Percentiles rank a stretch among this genome's conserved stretches.
phyloP scores from a whole-genome alignment of 129 eudicot species.

The Mikania micrantha region DNA sequence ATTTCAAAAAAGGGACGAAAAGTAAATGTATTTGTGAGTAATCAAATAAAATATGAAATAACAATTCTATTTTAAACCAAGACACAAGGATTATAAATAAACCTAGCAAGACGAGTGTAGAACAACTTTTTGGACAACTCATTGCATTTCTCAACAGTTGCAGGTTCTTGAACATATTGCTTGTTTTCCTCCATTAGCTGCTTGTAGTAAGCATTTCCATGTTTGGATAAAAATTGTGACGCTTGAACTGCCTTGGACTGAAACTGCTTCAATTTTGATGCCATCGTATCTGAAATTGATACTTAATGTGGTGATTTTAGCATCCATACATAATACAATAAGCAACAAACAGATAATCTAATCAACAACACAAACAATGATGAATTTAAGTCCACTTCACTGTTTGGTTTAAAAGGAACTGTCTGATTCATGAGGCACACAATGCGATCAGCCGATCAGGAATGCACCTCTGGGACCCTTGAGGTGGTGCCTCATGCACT shows the following conservation, averaged over 20 bases:
- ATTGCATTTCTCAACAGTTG: conserved; percentile 70
- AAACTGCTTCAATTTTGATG: conserved; percentile 62
- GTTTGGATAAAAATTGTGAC: conserved; percentile 44
- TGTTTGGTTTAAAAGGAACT: too few relatives aligned
- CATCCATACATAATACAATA: conserved; percentile 10
- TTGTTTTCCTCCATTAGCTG: conserved; percentile 70
- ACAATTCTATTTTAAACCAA: neutral
- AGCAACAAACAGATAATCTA: neutral
- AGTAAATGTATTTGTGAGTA: neutral
- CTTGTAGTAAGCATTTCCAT: conserved; percentile 67
- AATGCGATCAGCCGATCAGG: too few relatives aligned
- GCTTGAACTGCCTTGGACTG: conserved; percentile 66
- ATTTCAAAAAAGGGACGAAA: neutral
- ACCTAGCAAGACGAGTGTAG: conserved; percentile 96
- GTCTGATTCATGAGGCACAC: too few relatives aligned
- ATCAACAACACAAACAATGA: neutral
- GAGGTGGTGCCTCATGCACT: too few relatives aligned
- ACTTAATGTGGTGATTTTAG: conserved; percentile 3
- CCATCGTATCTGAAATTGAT: conserved; percentile 41
- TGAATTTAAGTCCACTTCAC: neutral
- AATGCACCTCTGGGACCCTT: too few relatives aligned
- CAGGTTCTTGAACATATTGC: conserved; percentile 62
- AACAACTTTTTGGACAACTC: conserved; percentile 67
- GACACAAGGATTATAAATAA: neutral
- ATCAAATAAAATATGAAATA: neutral